phyloP scores from a whole-genome alignment of 2,329 filamentous ascomycete species.

The Dactylella cylindrospora region DNA sequence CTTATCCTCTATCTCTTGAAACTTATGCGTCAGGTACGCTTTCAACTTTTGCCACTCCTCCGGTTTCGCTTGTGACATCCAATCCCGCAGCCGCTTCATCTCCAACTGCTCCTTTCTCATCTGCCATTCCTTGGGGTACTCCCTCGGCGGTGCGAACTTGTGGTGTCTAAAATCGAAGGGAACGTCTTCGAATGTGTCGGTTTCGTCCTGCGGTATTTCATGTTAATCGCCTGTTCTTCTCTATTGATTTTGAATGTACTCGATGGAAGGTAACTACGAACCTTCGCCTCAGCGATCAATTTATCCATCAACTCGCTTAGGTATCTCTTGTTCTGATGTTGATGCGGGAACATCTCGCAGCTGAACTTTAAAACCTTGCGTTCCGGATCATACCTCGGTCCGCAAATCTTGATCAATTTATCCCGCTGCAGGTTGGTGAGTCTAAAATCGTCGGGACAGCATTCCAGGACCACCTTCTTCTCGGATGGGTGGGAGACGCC shows the following conservation, averaged over 20 bases:
- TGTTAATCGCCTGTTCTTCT: background rate
- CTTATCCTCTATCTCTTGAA: conserved; percentile 7
- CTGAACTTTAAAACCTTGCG: conserved; percentile 83
- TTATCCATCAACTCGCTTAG: conserved; percentile 74
- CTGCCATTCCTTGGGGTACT: conserved; percentile 80
- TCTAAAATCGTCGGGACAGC: conserved; percentile 70
- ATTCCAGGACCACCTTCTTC: conserved; percentile 92
- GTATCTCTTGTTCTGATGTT: conserved; percentile 96
- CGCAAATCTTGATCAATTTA: conserved; percentile 86
- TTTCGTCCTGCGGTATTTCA: conserved; percentile 60
- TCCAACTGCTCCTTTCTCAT: conserved; percentile 66
- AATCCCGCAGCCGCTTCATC: conserved; percentile 35
- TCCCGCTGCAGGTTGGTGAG: conserved; percentile 65
- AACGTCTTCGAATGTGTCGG: conserved; percentile 82
- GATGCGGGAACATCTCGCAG: conserved; percentile 81
- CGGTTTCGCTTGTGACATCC: conserved; percentile 20
- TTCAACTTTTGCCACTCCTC: conserved; percentile 23
- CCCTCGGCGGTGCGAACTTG: conserved; percentile 56
- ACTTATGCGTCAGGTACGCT: conserved; percentile 12
- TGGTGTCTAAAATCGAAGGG: conserved; percentile 82
- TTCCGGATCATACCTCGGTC: conserved; percentile 81
- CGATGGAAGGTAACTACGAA: conserved; percentile 49
- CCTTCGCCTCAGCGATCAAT: conserved; percentile 73
- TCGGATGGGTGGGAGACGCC: conserved; percentile 88
- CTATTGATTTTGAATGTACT: background rate